Base-by-base conservation (phyloP, 2,329 filamentous ascomycete genomes). In the Hymenoscyphus fructigenus region DNA sequence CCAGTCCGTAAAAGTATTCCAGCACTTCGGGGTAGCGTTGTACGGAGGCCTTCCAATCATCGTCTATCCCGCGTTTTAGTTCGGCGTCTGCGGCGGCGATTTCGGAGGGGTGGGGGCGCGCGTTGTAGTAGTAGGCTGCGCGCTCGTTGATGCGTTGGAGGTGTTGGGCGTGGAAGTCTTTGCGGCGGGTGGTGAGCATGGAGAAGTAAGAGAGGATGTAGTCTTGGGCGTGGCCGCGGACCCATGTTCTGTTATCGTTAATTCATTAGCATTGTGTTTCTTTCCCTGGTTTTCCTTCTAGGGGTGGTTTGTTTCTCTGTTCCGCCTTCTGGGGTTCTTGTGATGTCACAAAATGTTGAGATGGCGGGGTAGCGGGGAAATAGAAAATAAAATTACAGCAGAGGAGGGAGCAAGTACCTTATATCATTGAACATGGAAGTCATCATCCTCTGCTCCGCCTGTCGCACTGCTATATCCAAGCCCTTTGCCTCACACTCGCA, bases 1-100 rank as follows among this genome's bases (percentile, higher is more conserved):
- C 88, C 44, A 93, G 80, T 65, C 85, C 68, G 82, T 89, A 93
- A 75, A 90, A 93, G 77, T 93, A 92, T 76, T 92, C 88, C 62
- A 94, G 80, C n/a, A 93, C 88, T 74, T 93, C 89, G 4, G 91
- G 91, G 71, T 93, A 94, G 62, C 88, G 84, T 71, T 91, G 85
- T 47, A 93, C 90, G 58, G 88, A 89, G 34, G 85, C 82, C 72
- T 88, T 85, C 91, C 91, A 94, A 78, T 93, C 91, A 67, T 91
- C 88, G 72, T 93, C 90, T 72, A 93, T 90, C 66, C 89, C 90
- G 59, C 86, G 84, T 77, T 92, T 91, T 66, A 92, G 81, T 59
- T 84, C 82, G 17, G 82, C 82, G 72, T 92, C 85, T 28, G 89
- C 90, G 64, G 85, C 83, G 47, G 83, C 80, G 61, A 92, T 84